Evolutionary conservation across 179 eudicot genomes (phyloP), one percentile per base, ranked within the genome.

Genomic region (Silene vulgaris): DNA sequence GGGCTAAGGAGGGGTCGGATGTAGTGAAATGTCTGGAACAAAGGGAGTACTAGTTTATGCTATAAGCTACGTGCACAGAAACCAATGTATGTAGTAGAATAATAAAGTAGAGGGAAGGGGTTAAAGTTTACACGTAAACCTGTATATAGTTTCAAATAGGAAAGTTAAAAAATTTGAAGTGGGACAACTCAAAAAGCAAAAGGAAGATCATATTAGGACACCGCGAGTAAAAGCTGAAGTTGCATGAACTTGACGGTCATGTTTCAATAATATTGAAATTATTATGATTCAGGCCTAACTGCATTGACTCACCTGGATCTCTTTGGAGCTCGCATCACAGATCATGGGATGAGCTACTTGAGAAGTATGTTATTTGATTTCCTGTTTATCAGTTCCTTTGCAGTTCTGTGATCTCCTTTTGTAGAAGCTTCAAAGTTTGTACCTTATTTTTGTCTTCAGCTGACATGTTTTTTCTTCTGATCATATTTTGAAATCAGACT

Each of bases 401-500:
- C 52, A 23, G 28, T 50, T 43, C 13, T 20, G 4, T 21, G 28
- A 37, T 59, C 56, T 43, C 67, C 26, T 32, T 19, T 7, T n/a
- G 43, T 14, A 20, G 69, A 60, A 63, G 76, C 30, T 74, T 20
- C 65, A 29, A 16, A 50, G 4, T n/a, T 50, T 30, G 65, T 20
- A 32, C 26, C 56, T 20, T 75, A 54, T 13, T 13, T 12, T 54
- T 54, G n/a, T 13, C 59, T 54, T 54, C 59, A 13, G 37, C 13
- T 35, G 54, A 35, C 30, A 35, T 12, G 56, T 68, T 45, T 69
- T 56, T 71, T 21, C 61, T 17, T 32, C 32, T 7, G 17, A 26
- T 50, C 17, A 75, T 20, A 54, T 19, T 35, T 23, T 8, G n/a
- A 30, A 60, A 76, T 65, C 79, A 91, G 97, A 77, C 79, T 91